A percentile compares a stretch with the other conserved stretches of the same genome.
phyloP scores from a whole-genome alignment of 495 filamentous ascomycete species.

The Tetracladium marchalianum region DNA sequence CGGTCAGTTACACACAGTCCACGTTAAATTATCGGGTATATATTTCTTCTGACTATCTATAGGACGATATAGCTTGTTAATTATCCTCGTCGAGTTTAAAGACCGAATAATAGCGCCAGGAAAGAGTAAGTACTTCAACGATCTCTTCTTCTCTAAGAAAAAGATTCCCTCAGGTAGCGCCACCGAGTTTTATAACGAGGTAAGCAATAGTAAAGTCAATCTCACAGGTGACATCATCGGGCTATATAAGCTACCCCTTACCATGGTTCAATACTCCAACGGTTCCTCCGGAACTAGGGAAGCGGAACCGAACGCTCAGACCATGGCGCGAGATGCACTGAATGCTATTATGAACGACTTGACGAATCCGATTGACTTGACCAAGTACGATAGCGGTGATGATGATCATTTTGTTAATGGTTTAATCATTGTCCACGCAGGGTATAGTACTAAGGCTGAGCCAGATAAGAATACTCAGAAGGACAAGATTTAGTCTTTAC shows the following conservation, averaged over 20 bases:
- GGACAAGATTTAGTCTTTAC: conserved; percentile 9
- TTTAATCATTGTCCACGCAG: conserved; percentile 15
- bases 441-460: conserved; percentile 3
- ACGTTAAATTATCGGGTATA: too few species aligned
- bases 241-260: background rate
- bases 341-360: background rate
- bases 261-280: background rate
- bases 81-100: too few species aligned
- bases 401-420: conserved; percentile 6
- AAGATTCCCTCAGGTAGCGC: conserved; percentile 3
- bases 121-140: conserved; percentile 3
- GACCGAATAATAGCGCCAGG: too few species aligned
- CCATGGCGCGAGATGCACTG: conserved; percentile 10
- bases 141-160: conserved; percentile 13
- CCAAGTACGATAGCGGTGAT: conserved; percentile 8
- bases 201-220: conserved; percentile 3
- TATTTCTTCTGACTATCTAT: too few species aligned
- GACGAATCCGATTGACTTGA: conserved; percentile 3
- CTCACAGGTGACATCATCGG: conserved; percentile 8
- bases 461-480: background rate
- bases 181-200: conserved; percentile 9
- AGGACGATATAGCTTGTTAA: too few species aligned
- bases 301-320: conserved; percentile 1
- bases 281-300: background rate
- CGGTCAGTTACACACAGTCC: too few species aligned